phyloP scores from a whole-genome alignment of 805 yeast species.

The Wickerhamiella kurtzmanii region DNA sequence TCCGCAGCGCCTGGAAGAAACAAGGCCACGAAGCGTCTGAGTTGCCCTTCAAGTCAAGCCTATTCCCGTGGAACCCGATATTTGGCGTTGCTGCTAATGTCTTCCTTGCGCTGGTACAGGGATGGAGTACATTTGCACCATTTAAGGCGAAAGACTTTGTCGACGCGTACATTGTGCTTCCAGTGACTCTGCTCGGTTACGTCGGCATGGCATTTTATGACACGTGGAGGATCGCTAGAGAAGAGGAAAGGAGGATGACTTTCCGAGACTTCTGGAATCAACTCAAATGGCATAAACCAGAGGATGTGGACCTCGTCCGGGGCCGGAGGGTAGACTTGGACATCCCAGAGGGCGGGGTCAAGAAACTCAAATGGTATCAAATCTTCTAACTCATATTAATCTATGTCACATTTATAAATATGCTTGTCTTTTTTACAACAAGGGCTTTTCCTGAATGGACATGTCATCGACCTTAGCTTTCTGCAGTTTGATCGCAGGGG shows the following conservation, averaged over 20 bases:
- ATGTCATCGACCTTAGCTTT: conserved; percentile 68
- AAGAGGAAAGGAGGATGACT: neutral
- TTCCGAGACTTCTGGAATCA: conserved; percentile 19
- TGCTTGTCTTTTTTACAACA: neutral
- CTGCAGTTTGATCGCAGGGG: conserved; percentile 78
- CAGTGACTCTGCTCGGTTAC: conserved; percentile 38
- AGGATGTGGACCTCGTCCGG: conserved; percentile 28
- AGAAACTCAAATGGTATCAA: neutral
- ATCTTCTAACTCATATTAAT: neutral
- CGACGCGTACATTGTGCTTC: conserved; percentile 52
- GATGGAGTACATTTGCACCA: conserved; percentile 52
- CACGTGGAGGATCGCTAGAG: conserved; percentile 28
- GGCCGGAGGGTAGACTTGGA: conserved; percentile 18
- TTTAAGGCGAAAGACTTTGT: conserved; percentile 41
- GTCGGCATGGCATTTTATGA: conserved; percentile 25
- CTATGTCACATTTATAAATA: neutral
- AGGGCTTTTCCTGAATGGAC: conserved; percentile 9
- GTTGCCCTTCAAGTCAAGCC: conserved; percentile 39
- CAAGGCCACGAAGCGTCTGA: conserved; percentile 29
- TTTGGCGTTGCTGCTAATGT: conserved; percentile 37
- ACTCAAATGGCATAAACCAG: conserved; percentile 29
- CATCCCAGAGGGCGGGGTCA: neutral
- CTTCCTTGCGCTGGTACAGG: conserved; percentile 47
- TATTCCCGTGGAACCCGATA: conserved; percentile 40
- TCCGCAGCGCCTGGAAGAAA: conserved; percentile 33